Evolutionary conservation across 2,329 filamentous ascomycete genomes (phyloP).

Genomic region (Colletotrichum cordylinicola): DNA sequence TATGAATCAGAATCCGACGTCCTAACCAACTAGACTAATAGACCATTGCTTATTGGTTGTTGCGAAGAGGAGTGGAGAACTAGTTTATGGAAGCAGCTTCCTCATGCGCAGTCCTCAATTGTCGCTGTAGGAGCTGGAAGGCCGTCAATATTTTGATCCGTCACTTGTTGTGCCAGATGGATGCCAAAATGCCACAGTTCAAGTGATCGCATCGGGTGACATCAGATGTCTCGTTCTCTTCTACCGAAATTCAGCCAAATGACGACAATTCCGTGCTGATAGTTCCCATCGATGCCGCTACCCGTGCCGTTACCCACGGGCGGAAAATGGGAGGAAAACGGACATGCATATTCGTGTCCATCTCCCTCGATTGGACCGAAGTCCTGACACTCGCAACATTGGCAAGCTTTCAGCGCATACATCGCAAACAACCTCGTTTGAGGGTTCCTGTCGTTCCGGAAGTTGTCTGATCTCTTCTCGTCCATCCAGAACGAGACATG

Average conservation of each 20-base stretch:
- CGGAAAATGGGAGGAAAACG: neutral
- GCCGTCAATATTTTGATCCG: neutral
- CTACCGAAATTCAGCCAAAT: neutral
- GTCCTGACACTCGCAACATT: neutral
- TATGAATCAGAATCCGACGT: constrained; percentile 21
- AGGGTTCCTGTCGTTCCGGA: neutral
- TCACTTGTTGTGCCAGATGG: neutral
- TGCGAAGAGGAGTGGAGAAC: neutral
- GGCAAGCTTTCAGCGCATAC: constrained; percentile 9
- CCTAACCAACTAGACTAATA: constrained; percentile 25
- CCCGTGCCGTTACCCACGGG: neutral
- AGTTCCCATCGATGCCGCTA: neutral
- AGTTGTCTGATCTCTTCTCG: neutral
- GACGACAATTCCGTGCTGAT: neutral
- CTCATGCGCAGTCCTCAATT: neutral
- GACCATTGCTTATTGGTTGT: neutral
- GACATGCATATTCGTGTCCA: neutral
- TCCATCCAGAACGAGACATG: neutral
- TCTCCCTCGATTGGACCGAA: neutral
- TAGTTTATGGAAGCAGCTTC: neutral
- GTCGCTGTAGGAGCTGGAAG: neutral
- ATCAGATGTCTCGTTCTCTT: neutral
- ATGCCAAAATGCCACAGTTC: neutral
- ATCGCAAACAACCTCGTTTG: neutral
- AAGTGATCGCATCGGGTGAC: neutral